Evolutionary conservation across 1,284 basidiomycete species (phyloP), one percentile per base, ranked within the genome.

Genomic region (Sporisorium exsertum): DNA sequence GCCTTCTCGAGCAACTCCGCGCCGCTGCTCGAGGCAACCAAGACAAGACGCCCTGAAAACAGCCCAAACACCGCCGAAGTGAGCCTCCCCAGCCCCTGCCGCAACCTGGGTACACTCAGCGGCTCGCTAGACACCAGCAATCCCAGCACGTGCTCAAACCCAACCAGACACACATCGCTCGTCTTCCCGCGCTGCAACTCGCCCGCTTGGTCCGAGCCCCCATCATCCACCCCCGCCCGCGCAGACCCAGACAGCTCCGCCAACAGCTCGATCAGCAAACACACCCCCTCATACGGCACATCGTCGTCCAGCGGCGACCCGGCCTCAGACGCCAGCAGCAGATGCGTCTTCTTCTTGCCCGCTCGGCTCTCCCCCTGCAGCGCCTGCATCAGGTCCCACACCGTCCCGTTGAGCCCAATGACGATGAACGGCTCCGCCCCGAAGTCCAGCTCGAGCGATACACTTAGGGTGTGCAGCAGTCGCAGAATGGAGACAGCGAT

Each of bases 221-320:
- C 67, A 42, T 73, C 73, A 45, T 81, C 78, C 2, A 69, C 63
- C 1, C 73, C 74, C 1, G 72, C 69, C 1, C 65, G 46, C 9
- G 67, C 60, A 18, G 67, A 66, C 0, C 73, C 71, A 0, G 70
- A 55, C 13, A 80, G 43, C 58, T 78, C 79, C 13, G 24, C 43
- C 2, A 81, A 58, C 18, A 72, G 49, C 60, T 81, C 79, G 20
- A 76, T 45, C 4, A 74, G 45, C 33, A 81, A 45, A 43, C 70
- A 71, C 16, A 81, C 40, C 0, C 77, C 79, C 46, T 81, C 79
- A 57, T 72, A 81, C 22, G 79, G 79, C 29, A 63, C 60, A 22
- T 81, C 77, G 29, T 81, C 79, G 26, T 81, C 79, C 54, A 80
- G 37, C 24, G 78, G 66, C 33, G 64, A 61, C 0, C 62, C 75